Conservation (phyloP, 2,329 filamentous ascomycete species). For the Xylariaceae sp. region DNA sequence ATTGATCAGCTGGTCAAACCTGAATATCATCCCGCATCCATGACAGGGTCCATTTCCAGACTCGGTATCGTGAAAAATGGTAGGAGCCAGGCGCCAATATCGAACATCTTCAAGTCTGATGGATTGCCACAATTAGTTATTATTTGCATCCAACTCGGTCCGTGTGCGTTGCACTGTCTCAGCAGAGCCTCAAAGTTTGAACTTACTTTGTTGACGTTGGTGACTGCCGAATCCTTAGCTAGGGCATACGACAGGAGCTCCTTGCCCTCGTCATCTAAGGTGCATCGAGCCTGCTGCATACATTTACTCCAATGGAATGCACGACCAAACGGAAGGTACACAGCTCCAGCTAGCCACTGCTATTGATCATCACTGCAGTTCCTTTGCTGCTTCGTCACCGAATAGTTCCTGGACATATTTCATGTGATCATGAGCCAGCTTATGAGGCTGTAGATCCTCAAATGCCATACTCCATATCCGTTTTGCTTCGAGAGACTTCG, state of each 20-base stretch:
- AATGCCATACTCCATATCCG: constrained; percentile 34
- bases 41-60: too few relatives aligned
- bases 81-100: too few relatives aligned
- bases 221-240: neutral
- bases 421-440: constrained; percentile 23
- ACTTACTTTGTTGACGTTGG: neutral
- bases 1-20: too few relatives aligned
- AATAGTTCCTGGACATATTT: constrained; percentile 26
- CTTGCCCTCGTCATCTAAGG: neutral
- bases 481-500: constrained; percentile 28
- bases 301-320: too few relatives aligned
- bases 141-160: too few relatives aligned
- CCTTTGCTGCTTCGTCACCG: constrained; percentile 12
- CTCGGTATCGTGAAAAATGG: too few relatives aligned
- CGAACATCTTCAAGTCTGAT: too few relatives aligned
- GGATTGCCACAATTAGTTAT: too few relatives aligned
- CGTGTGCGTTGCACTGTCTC: neutral
- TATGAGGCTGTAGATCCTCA: constrained; percentile 24
- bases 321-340: neutral
- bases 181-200: neutral
- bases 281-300: neutral
- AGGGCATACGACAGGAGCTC: neutral
- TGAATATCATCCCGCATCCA: too few relatives aligned
- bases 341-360: neutral
- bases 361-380: constrained; percentile 1